phyloP scores from a whole-genome alignment of 192 early-diverging fungal species.

The Haplosporangium gracile region DNA sequence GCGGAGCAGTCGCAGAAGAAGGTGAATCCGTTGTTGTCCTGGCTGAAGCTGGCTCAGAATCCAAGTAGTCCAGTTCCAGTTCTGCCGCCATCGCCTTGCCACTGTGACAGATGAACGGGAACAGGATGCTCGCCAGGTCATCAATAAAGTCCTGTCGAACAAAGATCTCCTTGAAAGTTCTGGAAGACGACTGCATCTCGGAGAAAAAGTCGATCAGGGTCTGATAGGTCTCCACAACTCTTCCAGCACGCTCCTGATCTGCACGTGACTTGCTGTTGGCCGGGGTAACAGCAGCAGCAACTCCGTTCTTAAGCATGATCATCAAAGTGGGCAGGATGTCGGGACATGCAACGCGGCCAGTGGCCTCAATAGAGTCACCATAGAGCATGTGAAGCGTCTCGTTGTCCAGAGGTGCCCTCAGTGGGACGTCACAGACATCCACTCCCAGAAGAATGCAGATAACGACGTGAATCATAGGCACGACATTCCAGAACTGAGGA shows the following conservation, averaged over 20 bases:
- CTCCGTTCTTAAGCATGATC: constrained; percentile 60
- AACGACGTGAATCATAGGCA: constrained; percentile 68
- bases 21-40: constrained; percentile 17
- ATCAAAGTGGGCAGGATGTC: constrained; percentile 67
- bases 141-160: constrained; percentile 65
- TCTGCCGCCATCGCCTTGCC: constrained; percentile 58
- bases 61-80: constrained; percentile 62
- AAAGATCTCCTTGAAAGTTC: constrained; percentile 67
- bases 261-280: constrained; percentile 7
- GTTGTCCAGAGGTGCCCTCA: constrained; percentile 63
- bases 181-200: constrained; percentile 61
- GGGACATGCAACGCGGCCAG: constrained; percentile 44
- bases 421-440: constrained; percentile 65
- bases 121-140: constrained; percentile 65
- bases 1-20: constrained; percentile 1
- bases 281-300: constrained; percentile 46
- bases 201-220: constrained; percentile 62
- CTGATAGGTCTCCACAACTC: constrained; percentile 58
- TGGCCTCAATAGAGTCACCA: constrained; percentile 36
- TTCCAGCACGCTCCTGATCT: constrained; percentile 37
- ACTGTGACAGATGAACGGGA: constrained; percentile 64
- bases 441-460: constrained; percentile 67
- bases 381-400: constrained; percentile 61
- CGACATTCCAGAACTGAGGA: constrained; percentile 68
- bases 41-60: constrained; percentile 31